These are phyloP conservation scores for Secale cereale DNA, from an alignment of 176 grass and related monocot genomes.

Conservation along the genomic window DNA sequence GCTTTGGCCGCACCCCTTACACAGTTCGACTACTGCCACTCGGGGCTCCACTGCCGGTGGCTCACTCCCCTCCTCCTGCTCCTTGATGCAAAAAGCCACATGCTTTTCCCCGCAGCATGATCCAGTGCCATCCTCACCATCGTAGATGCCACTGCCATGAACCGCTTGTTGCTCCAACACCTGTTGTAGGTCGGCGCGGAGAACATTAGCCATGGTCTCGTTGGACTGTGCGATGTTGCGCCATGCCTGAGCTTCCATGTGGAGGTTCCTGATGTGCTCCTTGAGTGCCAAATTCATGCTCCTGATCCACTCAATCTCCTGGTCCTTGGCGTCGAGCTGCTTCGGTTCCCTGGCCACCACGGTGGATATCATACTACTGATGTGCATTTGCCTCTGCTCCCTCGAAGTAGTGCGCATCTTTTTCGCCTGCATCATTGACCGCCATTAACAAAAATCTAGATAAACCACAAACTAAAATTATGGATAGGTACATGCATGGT, in stretches of 20 bases:
- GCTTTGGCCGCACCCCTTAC: slow-evolving; percentile 34
- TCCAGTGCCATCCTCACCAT: slow-evolving; percentile 6
- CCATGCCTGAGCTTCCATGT: slow-evolving; percentile 52
- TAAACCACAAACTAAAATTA: too few relatives aligned
- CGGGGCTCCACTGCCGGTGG: not conserved
- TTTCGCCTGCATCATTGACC: too few relatives aligned
- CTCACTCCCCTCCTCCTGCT: not conserved
- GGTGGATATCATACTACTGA: too few relatives aligned
- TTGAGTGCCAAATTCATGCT: slow-evolving; percentile 49
- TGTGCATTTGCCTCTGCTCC: too few relatives aligned
- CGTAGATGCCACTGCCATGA: not conserved
- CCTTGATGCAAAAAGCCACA: not conserved
- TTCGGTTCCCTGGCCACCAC: not conserved
- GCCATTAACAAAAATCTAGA: too few relatives aligned
- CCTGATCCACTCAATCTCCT: slow-evolving; percentile 33
- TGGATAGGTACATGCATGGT: too few relatives aligned
- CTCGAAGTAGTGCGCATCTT: too few relatives aligned
- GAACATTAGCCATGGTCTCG: slow-evolving; percentile 37
- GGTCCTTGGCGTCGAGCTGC: slow-evolving; percentile 24
- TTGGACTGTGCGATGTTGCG: slow-evolving; percentile 49
- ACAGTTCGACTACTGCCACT: not conserved
- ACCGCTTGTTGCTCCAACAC: not conserved
- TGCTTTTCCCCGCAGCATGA: slow-evolving; percentile 49
- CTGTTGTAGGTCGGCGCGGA: slow-evolving; percentile 43
- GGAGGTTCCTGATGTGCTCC: slow-evolving; percentile 32